Percentiles rank a stretch among this genome's conserved stretches.
Evolutionary conservation across 176 grass and related monocot species (phyloP).

Genomic region (Typha latifolia): DNA sequence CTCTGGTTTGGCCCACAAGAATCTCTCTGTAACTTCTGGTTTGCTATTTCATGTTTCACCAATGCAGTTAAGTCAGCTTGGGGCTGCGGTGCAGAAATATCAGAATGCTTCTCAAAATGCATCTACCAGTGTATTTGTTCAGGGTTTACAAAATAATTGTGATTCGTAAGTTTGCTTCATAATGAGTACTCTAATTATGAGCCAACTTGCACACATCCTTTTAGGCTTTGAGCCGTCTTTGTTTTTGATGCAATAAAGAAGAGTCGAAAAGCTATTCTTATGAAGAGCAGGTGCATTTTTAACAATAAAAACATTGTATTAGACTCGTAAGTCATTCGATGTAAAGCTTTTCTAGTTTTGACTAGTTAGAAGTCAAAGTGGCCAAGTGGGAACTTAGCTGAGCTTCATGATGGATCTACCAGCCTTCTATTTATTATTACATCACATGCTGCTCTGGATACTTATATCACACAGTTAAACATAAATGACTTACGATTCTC

Average conservation of each 20-base stretch:
- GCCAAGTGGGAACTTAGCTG: too few relatives aligned
- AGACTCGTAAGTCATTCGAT: too few relatives aligned
- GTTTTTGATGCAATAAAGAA: neutral
- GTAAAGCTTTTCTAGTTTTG: too few relatives aligned
- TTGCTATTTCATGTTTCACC: neutral
- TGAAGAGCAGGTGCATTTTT: too few relatives aligned
- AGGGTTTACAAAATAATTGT: slow-evolving; percentile 86
- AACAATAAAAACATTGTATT: too few relatives aligned
- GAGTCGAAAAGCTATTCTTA: too few relatives aligned
- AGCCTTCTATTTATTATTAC: too few relatives aligned
- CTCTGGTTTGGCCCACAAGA: neutral
- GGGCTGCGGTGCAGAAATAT: slow-evolving; percentile 14
- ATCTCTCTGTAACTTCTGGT: neutral
- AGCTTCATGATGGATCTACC: too few relatives aligned
- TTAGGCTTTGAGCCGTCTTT: neutral
- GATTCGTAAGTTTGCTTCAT: slow-evolving; percentile 56
- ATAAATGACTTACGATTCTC: too few relatives aligned
- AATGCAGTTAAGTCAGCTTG: slow-evolving; percentile 18
- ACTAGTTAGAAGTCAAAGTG: too few relatives aligned
- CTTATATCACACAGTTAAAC: too few relatives aligned
- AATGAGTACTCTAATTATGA: neutral
- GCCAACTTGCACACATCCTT: neutral
- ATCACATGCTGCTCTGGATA: too few relatives aligned
- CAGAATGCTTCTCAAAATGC: slow-evolving; percentile 37
- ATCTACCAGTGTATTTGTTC: slow-evolving; percentile 44